Base-by-base conservation (phyloP, 768 basidiomycete genomes). In the Hemileccinum rubropunctum region DNA sequence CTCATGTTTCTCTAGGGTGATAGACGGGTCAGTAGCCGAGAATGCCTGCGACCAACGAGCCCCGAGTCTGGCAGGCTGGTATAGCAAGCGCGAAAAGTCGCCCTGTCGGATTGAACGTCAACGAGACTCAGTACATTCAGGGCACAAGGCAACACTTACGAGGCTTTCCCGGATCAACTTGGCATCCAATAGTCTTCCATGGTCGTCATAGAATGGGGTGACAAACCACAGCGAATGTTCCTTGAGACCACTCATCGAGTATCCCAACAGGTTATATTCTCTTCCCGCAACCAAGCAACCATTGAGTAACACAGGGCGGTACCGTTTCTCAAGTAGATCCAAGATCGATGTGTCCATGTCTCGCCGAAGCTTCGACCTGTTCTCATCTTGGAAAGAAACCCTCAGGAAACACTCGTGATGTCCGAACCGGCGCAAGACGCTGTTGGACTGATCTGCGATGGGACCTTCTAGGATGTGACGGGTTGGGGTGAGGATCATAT, bases 11-110 rank as follows among this genome's bases (percentile, higher is more conserved):
- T 59, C 47, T 18, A 80, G 62, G 3, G 65, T 58, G 14, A 78
- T 63, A 0, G 73, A 76, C 0, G 79, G 72, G 37, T 79, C 75
- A 0, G 79, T 79, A 1, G 77, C 69, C 1, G 78, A 76, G 58
- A 81, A 81, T 1, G 75, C 77, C 58, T 80, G 80, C 23, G 76
- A 70, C 73, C 80, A 76, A 20, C 79, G 70, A n/a, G 79, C 79
- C 6, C 70, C 79, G 10, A 75, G 72, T 36, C 75, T 67, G 11
- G 79, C 76, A n/a, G 79, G 79, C 43, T 70, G 65, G 42, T 66
- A 47, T 15, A 50, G 27, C 41, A 76, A 58, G 14, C 54, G 58
- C 17, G 72, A 65, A 53, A 76, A 76, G 50, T 76, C 67, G 1
- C 74, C 74, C 74, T 76, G 30, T 30, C 11, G 7, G 33, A 45